phyloP scores from a whole-genome alignment of 2,329 filamentous ascomycete species.

The Aspergillus alliaceus region DNA sequence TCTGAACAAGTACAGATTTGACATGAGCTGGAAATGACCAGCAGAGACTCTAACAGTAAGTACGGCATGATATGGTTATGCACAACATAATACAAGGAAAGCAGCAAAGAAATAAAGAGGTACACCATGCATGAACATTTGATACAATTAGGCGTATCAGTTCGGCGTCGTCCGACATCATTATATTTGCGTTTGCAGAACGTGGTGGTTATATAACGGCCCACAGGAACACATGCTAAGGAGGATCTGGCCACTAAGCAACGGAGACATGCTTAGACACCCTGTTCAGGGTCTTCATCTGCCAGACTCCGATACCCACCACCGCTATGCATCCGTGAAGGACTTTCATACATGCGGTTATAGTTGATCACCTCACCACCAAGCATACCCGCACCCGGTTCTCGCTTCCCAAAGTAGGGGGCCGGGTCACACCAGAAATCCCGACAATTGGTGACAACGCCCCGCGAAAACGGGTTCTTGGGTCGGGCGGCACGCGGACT shows the following conservation, averaged over 20 bases:
- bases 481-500: conserved; percentile 49
- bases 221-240: background rate
- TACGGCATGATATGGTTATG: conserved; percentile 3
- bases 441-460: conserved; percentile 82
- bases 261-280: conserved; percentile 20
- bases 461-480: conserved; percentile 81
- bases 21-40: background rate
- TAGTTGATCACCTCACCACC: conserved; percentile 83
- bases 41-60: background rate
- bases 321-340: conserved; percentile 60
- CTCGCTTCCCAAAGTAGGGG: conserved; percentile 72
- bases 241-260: background rate
- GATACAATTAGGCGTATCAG: conserved; percentile 10
- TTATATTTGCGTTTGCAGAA: background rate
- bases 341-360: conserved; percentile 83
- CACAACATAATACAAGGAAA: conserved; percentile 18
- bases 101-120: background rate
- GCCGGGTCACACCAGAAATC: conserved; percentile 96
- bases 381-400: conserved; percentile 72
- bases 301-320: conserved; percentile 61
- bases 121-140: conserved; percentile 1
- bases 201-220: too few relatives aligned
- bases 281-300: conserved; percentile 37
- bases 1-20: background rate
- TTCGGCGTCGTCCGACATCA: conserved; percentile 10